phyloP scores from a whole-genome alignment of 345 rosid species.

The Euphorbia peplus region DNA sequence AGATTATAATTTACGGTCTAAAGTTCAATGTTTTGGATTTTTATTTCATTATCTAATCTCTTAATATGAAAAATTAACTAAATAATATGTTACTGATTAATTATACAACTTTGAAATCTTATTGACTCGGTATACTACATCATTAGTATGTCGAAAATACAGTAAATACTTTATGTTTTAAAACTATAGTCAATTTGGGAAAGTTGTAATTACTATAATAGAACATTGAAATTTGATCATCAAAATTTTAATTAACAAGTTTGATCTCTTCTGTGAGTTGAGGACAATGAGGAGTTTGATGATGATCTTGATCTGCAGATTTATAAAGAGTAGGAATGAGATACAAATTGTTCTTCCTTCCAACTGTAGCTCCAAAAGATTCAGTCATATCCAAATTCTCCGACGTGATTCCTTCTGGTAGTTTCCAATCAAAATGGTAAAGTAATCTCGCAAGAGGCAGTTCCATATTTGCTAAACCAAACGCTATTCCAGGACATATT shows the following conservation, averaged over 20 bases:
- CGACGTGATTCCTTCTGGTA: constrained; percentile 7
- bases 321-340: constrained; percentile 10
- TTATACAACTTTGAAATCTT: no score
- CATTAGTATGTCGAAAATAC: no score
- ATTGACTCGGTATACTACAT: no score
- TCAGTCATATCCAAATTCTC: constrained; percentile 21
- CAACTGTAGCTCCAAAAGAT: constrained; percentile 13
- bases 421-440: constrained; percentile 22
- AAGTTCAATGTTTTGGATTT: no score
- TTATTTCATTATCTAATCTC: no score
- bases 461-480: constrained; percentile 20
- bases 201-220: no score
- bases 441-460: constrained; percentile 16
- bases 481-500: constrained; percentile 21
- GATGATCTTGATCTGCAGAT: not conserved
- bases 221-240: no score
- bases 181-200: no score
- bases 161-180: no score
- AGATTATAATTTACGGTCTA: no score
- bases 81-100: no score
- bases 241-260: constrained; percentile 6
- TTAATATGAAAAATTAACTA: no score
- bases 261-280: not conserved
- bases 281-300: not conserved
- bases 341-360: constrained; percentile 16